Evolutionary conservation across 2,329 filamentous ascomycete genomes (phyloP).

Genomic region (Bipolaris oryzae): DNA sequence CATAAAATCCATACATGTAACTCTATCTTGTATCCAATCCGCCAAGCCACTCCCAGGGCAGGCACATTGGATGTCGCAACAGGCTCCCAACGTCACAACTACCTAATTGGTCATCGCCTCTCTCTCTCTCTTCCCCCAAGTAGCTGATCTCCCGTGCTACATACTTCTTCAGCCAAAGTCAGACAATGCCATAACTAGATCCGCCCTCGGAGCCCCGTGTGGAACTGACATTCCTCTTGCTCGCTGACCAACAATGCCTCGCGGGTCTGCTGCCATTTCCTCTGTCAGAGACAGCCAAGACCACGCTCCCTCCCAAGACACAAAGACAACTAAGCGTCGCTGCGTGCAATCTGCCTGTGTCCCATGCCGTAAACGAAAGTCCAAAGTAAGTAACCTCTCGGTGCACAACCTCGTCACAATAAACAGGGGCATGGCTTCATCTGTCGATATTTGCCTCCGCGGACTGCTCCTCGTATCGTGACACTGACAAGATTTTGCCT

Average conservation of each 20-base stretch:
- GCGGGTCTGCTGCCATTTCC: constrained; percentile 29
- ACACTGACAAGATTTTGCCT: background rate
- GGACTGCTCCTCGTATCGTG: constrained; percentile 15
- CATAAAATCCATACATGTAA: constrained; percentile 5
- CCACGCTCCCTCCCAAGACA: constrained; percentile 20
- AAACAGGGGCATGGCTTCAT: constrained; percentile 8
- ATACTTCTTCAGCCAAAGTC: constrained; percentile 3
- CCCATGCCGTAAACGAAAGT: constrained; percentile 59
- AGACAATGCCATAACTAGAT: constrained; percentile 25
- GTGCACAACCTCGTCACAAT: background rate
- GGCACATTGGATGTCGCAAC: constrained; percentile 14
- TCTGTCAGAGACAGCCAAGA: constrained; percentile 30
- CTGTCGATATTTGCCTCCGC: constrained; percentile 25
- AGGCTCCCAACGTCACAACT: constrained; percentile 19
- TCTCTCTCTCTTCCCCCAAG: constrained; percentile 1
- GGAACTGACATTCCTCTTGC: constrained; percentile 11
- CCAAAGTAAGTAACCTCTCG: constrained; percentile 48
- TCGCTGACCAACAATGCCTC: constrained; percentile 35
- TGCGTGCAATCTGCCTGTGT: constrained; percentile 53
- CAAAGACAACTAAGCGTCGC: constrained; percentile 42
- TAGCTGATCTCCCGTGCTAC: constrained; percentile 17
- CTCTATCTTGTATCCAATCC: constrained; percentile 8
- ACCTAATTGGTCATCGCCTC: constrained; percentile 9
- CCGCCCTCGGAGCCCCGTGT: constrained; percentile 27
- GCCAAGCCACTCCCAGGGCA: constrained; percentile 1